Evolutionary conservation across 2,329 filamentous ascomycete genomes (phyloP), one percentile per base, ranked within the genome.

Genomic region (Sporothrix globosa): DNA sequence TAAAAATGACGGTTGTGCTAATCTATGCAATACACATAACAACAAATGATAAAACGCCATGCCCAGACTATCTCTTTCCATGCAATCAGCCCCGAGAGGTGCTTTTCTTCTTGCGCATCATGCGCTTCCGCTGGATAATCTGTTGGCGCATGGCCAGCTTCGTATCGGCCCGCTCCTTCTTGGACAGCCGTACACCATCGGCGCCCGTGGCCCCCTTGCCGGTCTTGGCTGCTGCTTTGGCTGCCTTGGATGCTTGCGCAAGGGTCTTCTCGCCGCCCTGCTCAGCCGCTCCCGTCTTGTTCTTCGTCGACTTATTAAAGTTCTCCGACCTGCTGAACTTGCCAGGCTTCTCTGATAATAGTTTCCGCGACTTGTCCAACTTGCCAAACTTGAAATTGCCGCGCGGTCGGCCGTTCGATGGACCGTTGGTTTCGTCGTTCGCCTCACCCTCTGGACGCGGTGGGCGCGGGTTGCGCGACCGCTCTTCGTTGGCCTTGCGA

Each of bases 101-200:
- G 1, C 46, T 46, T 82, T 88, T 88, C 81, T 90, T 91, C 80
- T 91, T 91, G 71, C 93, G 88, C 83, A 91, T 87, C 82, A 91
- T 87, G 73, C 93, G 86, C 83, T 97, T 97, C 80, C 92, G 90
- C 65, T 89, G 90, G 79, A 97, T 96, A 77, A 97, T 92, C 77
- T 89, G 90, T 76, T 93, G 92, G 76, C 86, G 81, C 76, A 87
- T 79, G 2, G 78, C 78, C 66, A 82, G 75, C 73, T 81, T 80
- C 3, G 76, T 73, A n/a, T 77, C 76, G 14, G 75, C 75, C n/a
- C 75, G 75, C 17, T 74, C 74, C 70, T 76, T 76, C 9, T 73
- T 74, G 14, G 53, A 68, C 17, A 61, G 63, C 48, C 69, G 66
- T 34, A 72, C 70, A 41, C 21, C 72, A 39, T 69, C 72, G 56